phyloP scores from a whole-genome alignment of 2,329 filamentous ascomycete genomes.

The Epichloe coenophiala region DNA sequence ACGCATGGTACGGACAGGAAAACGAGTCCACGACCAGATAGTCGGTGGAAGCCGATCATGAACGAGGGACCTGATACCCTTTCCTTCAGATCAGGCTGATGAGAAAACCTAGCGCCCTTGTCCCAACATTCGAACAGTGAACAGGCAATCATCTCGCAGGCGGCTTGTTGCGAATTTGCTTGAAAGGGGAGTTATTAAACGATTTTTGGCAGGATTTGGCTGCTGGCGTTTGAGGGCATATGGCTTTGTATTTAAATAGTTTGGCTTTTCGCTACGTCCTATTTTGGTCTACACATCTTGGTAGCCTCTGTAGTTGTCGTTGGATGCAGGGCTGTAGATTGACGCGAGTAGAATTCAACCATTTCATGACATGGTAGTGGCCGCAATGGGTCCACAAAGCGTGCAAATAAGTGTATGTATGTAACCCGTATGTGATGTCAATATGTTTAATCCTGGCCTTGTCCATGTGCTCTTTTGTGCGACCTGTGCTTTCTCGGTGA shows the following conservation, averaged over 20 bases:
- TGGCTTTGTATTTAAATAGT: conserved; percentile 15
- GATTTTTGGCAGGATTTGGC: conserved; percentile 17
- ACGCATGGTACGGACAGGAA: neutral
- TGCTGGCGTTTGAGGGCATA: conserved; percentile 22
- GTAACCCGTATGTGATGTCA: neutral
- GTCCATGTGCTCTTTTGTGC: neutral
- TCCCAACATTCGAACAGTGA: neutral
- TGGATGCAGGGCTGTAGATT: neutral
- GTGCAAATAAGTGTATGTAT: too few relatives aligned
- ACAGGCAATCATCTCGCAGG: neutral
- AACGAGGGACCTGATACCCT: neutral
- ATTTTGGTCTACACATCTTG: conserved; percentile 12
- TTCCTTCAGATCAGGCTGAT: neutral
- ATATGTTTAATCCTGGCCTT: neutral
- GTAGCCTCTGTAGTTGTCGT: neutral
- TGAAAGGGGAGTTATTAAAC: conserved; percentile 13
- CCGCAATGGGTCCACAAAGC: neutral
- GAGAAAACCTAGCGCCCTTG: neutral
- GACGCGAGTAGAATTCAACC: neutral
- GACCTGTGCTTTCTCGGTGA: neutral
- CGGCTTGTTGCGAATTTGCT: conserved; percentile 13
- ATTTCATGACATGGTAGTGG: neutral
- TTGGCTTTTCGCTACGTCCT: neutral
- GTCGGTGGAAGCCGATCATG: neutral
- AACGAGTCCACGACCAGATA: neutral